phyloP scores from a whole-genome alignment of 129 eudicot genomes.

The Artemisia tridentata region DNA sequence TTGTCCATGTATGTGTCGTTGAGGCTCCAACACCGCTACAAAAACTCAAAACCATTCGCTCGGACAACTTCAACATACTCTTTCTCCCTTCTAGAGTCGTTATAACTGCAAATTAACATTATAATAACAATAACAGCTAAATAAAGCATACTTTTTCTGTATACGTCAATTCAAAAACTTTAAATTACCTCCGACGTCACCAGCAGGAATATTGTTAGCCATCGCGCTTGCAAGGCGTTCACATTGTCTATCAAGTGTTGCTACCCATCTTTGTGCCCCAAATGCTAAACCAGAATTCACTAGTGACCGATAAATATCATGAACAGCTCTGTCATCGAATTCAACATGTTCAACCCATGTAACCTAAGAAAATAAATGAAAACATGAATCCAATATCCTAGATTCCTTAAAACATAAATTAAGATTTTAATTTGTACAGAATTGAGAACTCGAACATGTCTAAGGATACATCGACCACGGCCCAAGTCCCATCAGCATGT shows the following conservation, averaged over 20 bases:
- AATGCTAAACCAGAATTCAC: slow-evolving; percentile 53
- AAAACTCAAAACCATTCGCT: slow-evolving; percentile 52
- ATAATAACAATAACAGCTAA: not conserved
- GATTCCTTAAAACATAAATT: not conserved
- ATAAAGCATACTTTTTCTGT: not conserved
- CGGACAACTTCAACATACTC: slow-evolving; percentile 49
- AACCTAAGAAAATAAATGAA: slow-evolving; percentile 25
- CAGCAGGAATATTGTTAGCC: slow-evolving; percentile 35
- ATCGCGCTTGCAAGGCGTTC: slow-evolving; percentile 43
- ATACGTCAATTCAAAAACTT: not conserved
- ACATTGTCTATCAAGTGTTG: slow-evolving; percentile 48
- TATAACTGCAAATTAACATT: slow-evolving; percentile 25
- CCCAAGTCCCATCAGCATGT: slow-evolving; percentile 50
- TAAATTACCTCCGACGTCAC: slow-evolving; percentile 32
- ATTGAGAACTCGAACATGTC: slow-evolving; percentile 22
- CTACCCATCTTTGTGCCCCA: slow-evolving; percentile 61
- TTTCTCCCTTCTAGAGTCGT: slow-evolving; percentile 39
- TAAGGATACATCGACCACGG: slow-evolving; percentile 55
- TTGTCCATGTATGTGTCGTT: slow-evolving; percentile 46
- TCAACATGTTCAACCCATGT: slow-evolving; percentile 76
- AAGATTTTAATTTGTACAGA: not conserved
- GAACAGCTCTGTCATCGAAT: slow-evolving; percentile 42
- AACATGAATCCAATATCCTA: not conserved
- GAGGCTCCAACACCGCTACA: slow-evolving; percentile 52
- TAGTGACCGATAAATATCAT: slow-evolving; percentile 35